phyloP scores from a whole-genome alignment of 805 yeast genomes.

The Wickerhamomyces pijperi region DNA sequence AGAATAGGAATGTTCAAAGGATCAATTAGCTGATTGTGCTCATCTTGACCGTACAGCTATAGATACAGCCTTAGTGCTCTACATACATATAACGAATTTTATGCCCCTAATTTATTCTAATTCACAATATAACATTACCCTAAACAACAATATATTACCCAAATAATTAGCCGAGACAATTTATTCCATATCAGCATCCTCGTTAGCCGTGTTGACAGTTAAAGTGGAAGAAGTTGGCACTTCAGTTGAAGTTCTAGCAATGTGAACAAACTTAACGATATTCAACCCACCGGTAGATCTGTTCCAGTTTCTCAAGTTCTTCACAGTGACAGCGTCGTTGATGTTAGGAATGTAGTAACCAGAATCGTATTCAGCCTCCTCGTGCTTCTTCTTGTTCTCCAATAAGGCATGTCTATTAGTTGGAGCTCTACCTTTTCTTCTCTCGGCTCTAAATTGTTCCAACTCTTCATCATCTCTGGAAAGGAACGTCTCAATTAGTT shows the following conservation, averaged over 20 bases:
- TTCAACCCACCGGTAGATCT: constrained; percentile 73
- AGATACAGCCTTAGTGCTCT: no score
- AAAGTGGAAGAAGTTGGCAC: constrained; percentile 2
- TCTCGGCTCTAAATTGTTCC: constrained; percentile 40
- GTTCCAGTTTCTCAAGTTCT: constrained; percentile 61
- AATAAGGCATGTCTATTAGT: constrained; percentile 56
- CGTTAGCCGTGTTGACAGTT: constrained; percentile 3
- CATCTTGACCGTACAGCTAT: no score
- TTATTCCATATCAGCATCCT: constrained; percentile 7
- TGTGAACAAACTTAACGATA: constrained; percentile 30
- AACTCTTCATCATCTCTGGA: constrained; percentile 70
- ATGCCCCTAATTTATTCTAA: not conserved
- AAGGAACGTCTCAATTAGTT: constrained; percentile 50
- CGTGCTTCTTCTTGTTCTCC: constrained; percentile 51
- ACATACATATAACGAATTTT: no score
- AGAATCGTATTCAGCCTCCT: constrained; percentile 46
- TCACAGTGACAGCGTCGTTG: constrained; percentile 46
- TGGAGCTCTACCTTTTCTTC: constrained; percentile 87
- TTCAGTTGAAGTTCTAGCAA: constrained; percentile 15
- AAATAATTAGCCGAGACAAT: no score
- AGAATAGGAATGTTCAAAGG: constrained; percentile 2
- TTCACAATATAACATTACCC: constrained; percentile 1
- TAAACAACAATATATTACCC: not conserved
- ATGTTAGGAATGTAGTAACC: constrained; percentile 74
- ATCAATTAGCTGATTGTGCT: not conserved